Evolutionary conservation across 1,139 yeast species (phyloP).

Genomic region (Candida sp.): DNA sequence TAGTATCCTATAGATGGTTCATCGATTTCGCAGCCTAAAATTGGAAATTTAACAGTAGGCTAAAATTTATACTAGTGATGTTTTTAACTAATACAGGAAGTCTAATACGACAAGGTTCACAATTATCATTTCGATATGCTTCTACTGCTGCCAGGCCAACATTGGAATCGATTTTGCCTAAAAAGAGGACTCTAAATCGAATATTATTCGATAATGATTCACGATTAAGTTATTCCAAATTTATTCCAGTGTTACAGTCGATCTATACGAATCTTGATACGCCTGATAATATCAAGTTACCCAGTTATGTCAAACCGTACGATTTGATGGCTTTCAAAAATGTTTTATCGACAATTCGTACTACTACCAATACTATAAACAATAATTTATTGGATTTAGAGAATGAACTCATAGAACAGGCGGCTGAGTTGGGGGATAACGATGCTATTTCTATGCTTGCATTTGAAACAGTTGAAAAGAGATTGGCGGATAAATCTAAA

Average conservation of each 20-base stretch:
- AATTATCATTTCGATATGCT: not conserved
- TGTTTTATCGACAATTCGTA: constrained; percentile 60
- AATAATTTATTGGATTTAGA: constrained; percentile 58
- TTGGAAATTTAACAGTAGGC: no score
- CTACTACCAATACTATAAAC: constrained; percentile 56
- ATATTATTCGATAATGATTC: constrained; percentile 67
- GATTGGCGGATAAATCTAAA: constrained; percentile 11
- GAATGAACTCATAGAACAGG: constrained; percentile 67
- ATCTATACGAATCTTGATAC: constrained; percentile 45
- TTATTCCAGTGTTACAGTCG: constrained; percentile 49
- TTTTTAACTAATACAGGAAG: not conserved
- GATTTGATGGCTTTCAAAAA: constrained; percentile 70
- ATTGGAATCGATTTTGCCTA: constrained; percentile 53
- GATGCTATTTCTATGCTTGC: constrained; percentile 77
- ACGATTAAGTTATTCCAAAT: constrained; percentile 48
- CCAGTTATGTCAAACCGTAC: constrained; percentile 42
- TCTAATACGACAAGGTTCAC: not conserved
- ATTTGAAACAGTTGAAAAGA: constrained; percentile 48
- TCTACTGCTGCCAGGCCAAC: constrained; percentile 28
- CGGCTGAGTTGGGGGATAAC: constrained; percentile 80
- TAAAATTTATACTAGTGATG: no score
- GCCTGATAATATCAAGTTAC: constrained; percentile 33
- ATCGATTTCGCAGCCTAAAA: no score
- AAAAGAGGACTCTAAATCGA: constrained; percentile 52
- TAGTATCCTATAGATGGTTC: no score